Evolutionary conservation across 352 stramenopile genomes (phyloP), one percentile per base, ranked within the genome.

Genomic region (Pythium phragmiticola): DNA sequence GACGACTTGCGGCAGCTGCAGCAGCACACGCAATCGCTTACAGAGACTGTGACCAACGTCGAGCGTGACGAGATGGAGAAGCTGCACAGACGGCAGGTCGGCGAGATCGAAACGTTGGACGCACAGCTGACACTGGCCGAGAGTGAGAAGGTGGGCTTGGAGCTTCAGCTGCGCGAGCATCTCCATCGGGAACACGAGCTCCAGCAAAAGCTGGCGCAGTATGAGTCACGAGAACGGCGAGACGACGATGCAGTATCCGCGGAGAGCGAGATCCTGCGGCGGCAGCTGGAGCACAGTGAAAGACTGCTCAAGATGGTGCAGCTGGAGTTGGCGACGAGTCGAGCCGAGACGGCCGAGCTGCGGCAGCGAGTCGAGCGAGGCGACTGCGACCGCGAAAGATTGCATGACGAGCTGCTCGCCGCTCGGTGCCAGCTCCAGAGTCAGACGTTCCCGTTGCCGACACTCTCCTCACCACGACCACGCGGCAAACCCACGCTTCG

Each of bases 191-290:
- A 76, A n/a, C 56, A 53, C 2, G 65, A 87, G 39, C 34, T 61
- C 3, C n/a, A 13, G 23, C 23, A 9, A 7, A 30, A 57, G n/a
- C 46, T 63, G 21, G 19, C 36, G n/a, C 50, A 60, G 0, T 13
- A 12, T 2, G 42, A 66, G 55, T 37, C 42, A 0, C 19, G 5
- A 2, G n/a, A 52, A 19, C 39, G 33, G 14, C 21, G 56, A 12
- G 42, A 64, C 2, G 47, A 48, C 7, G 60, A 63, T 4, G 57
- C 57, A 2, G 12, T 23, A 19, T 70, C 49, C 14, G 82, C 82
- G 6, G 80, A 91, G 46, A 46, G 56, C 1, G 78, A 91, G 52
- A 91, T 91, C 39, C 62, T 91, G 21, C 73, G 80, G 7, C 65
- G 73, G 12, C 67, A 66, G 7, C 64, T 91, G 0, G 65, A 75